These are phyloP conservation scores for Drechmeria coniospora DNA, from an alignment of 2,329 filamentous ascomycete genomes.

Conservation along the genomic window DNA sequence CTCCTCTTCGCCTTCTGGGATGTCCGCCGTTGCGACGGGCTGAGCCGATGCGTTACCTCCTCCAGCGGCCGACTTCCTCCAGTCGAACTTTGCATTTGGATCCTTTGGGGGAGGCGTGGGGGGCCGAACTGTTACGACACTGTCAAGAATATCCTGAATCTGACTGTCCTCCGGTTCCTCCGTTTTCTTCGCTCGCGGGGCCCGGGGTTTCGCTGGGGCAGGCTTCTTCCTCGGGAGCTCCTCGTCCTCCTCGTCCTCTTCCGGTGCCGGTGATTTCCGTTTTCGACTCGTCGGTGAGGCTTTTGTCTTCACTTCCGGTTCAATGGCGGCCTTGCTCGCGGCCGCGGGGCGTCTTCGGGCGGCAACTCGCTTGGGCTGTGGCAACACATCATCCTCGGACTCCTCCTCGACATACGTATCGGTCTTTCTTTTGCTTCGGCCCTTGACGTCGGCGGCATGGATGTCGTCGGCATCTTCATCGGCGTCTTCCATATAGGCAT, in stretches of 20 bases:
- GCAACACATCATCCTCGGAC: conserved; percentile 53
- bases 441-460: conserved; percentile 57
- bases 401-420: conserved; percentile 64
- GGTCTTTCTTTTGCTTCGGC: conserved; percentile 48
- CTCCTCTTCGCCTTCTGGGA: conserved; percentile 74
- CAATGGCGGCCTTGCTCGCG: conserved; percentile 7
- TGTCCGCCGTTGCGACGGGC: conserved; percentile 49
- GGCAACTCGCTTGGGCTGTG: conserved; percentile 43
- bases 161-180: conserved; percentile 54
- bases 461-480: conserved; percentile 66
- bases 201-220: conserved; percentile 40
- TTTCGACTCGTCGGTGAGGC: conserved; percentile 28
- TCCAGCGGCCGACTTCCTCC: conserved; percentile 42
- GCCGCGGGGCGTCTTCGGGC: conserved; percentile 21
- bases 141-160: conserved; percentile 67
- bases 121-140: conserved; percentile 66
- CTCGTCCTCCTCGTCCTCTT: conserved; percentile 43
- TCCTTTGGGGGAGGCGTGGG: conserved; percentile 69
- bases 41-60: conserved; percentile 44
- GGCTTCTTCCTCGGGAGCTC: conserved; percentile 42
- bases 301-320: conserved; percentile 15
- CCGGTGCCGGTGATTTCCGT: conserved; percentile 39
- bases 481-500: conserved; percentile 49
- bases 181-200: conserved; percentile 47
- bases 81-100: conserved; percentile 65